Base-by-base conservation (phyloP, 176 grass and related monocot genomes). In the Zizania latifolia region DNA sequence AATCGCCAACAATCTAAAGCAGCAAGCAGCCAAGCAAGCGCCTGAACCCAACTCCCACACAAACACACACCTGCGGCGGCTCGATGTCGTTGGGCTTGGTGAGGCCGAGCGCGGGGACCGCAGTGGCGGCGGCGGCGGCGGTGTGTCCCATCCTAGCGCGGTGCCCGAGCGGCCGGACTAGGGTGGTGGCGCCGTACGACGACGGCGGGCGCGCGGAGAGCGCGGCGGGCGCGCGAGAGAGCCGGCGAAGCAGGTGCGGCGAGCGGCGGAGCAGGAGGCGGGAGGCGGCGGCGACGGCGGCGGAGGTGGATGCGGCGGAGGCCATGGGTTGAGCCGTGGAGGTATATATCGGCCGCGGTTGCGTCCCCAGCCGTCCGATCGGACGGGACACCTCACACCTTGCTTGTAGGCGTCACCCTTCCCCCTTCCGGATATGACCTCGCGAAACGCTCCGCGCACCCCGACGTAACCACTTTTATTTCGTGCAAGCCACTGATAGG, bases 51-150 rank as follows among this genome's bases (percentile, higher is more conserved):
- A 53, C 1, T 5, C 31, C 40, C 13, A 48, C 11, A 14, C 60
- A 16, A 21, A 40, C 16, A 88, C 74, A 0, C 0, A 98, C 95
- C 95, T 99, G 89, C 29, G 86, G 95, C 45, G 65, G 76, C 75
- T 92, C 95, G 12, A 99, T 62, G 75, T 62, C 50, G 72, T 87
- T 87, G 39, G 95, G 58, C 63, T 92, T 90, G 36, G 95, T 99
- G 29, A 99, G 84, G 0, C 95, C 95, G 51, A 99, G 91, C 64
- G 82, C 92, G 53, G 84, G 77, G 8, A 13, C 62, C 3, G 57
- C 28, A n/a, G 70, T 34, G 8, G 43, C 62, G 38, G 78, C 34
- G 31, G 84, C 53, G 15, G 86, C 89, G 17, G 87, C 30, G 28
- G 89, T 72, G 84, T 93, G 88, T 0, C 78, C 95, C 95, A 94